Percentiles rank a stretch among this genome's conserved stretches.
Conservation (phyloP, 2,329 filamentous ascomycete species). For the Microthyrium microscopicum region DNA sequence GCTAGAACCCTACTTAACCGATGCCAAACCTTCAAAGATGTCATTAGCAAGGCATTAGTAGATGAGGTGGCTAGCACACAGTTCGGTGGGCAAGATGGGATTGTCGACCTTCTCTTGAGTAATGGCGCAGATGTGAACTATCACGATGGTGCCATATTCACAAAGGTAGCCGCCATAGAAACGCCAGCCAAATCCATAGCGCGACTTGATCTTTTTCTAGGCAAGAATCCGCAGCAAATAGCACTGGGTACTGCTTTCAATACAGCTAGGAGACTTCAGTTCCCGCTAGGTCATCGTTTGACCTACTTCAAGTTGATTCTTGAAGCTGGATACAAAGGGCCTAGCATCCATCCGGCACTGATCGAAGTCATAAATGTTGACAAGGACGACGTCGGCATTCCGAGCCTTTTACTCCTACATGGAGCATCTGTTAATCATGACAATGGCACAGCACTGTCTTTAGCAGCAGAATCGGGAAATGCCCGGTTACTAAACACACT, state of each 20-base stretch:
- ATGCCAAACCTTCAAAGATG: not conserved
- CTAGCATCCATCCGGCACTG: not conserved
- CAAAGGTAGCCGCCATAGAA: not conserved
- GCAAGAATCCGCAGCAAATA: not conserved
- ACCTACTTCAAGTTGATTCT: not conserved
- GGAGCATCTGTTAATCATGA: not conserved
- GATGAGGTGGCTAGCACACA: constrained; percentile 3
- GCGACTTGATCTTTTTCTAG: too few relatives aligned
- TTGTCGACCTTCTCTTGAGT: not conserved
- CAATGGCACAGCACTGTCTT: not conserved
- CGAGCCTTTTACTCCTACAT: constrained; percentile 1
- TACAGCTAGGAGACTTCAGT: too few relatives aligned
- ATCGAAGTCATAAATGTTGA: not conserved
- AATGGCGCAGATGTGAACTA: not conserved
- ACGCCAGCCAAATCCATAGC: not conserved
- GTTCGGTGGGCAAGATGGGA: not conserved
- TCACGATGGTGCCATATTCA: not conserved
- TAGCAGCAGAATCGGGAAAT: too few relatives aligned
- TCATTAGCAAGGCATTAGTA: constrained; percentile 3
- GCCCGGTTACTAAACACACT: too few relatives aligned
- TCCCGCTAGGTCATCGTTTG: too few relatives aligned
- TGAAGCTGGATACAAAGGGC: not conserved
- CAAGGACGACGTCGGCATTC: too few relatives aligned
- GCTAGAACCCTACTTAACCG: not conserved
- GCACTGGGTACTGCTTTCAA: not conserved